Conservation (phyloP, 768 basidiomycete genomes). For the Tylopilus cervinicoccineus region DNA sequence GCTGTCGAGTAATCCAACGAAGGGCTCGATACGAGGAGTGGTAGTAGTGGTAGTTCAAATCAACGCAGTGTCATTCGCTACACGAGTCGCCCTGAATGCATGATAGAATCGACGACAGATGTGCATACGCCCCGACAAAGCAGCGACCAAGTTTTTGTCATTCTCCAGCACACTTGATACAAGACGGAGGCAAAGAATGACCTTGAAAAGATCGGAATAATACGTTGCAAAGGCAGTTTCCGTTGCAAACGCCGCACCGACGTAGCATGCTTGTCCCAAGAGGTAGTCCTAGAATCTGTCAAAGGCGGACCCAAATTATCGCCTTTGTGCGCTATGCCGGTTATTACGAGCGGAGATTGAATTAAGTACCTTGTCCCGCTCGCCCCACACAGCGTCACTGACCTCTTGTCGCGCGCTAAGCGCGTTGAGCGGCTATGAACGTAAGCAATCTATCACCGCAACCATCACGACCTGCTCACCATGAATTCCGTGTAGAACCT, state of each 20-base stretch:
- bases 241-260: too few species aligned
- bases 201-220: too few species aligned
- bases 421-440: conserved; percentile 28
- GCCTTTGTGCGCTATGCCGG: not conserved
- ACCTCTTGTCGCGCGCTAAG: conserved; percentile 24
- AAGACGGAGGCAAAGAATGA: not conserved
- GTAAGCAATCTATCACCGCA: conserved; percentile 2
- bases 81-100: not conserved
- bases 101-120: too few species aligned
- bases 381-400: conserved; percentile 30
- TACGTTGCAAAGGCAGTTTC: too few species aligned
- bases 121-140: not conserved
- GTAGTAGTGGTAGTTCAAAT: not conserved
- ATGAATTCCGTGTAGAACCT: conserved; percentile 59
- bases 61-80: not conserved
- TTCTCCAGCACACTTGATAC: not conserved
- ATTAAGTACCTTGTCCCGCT: conserved; percentile 29
- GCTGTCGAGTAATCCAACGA: too few species aligned
- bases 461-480: not conserved
- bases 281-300: too few species aligned
- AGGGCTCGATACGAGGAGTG: not conserved
- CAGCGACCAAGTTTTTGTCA: not conserved
- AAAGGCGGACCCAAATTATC: not conserved
- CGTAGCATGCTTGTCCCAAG: too few species aligned
- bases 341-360: conserved; percentile 29